Base-by-base conservation (phyloP, 2,329 filamentous ascomycete genomes). In the Akanthomyces muscarius region DNA sequence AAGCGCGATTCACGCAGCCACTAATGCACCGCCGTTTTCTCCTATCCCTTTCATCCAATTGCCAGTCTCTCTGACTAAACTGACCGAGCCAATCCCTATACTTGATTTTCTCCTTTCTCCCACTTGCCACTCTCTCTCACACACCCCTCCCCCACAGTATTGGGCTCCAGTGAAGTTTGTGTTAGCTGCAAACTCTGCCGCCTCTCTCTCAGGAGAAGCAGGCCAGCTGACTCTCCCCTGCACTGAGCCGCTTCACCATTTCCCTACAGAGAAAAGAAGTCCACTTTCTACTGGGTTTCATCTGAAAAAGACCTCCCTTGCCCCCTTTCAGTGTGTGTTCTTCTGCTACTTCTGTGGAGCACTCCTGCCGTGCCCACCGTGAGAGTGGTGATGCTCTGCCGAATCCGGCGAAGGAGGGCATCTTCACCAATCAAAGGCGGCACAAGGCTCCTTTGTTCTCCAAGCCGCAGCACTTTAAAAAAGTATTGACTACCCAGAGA, bases 161-260 rank as follows among this genome's bases (percentile, higher is more conserved):
- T 47, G 16, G 45, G 38, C 33, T 30, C 47, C 56, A 42, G 54
- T 21, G 25, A 21, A 50, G 21, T 25, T 10, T 47, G n/a, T 55
- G n/a, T 55, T 62, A 62, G 61, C 21, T 52, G 53, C 30, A 66
- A 68, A 68, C 66, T 63, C 66, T 68, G 45, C 63, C 67, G 66
- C 65, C 66, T 67, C 65, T 23, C 54, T 64, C 64, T 44, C 25
- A 21, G 25, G 28, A 16, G 48, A 7, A 36, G 7, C 41, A 5
- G 18, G 41, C 33, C 59, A 47, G 41, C 61, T 63, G 61, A 63
- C 61, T 58, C 45, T 41, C 28, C 33, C 33, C 16, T 42, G 11
- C 30, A n/a, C 41, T 30, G 11, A 16, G 30, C 10, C 13, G 10
- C 6, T 21, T 50, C 23, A 28, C 25, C 8, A 30, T 25, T 18